These are phyloP conservation scores for Dothistroma pini DNA, from an alignment of 2,329 filamentous ascomycete genomes.

Conservation along the genomic window DNA sequence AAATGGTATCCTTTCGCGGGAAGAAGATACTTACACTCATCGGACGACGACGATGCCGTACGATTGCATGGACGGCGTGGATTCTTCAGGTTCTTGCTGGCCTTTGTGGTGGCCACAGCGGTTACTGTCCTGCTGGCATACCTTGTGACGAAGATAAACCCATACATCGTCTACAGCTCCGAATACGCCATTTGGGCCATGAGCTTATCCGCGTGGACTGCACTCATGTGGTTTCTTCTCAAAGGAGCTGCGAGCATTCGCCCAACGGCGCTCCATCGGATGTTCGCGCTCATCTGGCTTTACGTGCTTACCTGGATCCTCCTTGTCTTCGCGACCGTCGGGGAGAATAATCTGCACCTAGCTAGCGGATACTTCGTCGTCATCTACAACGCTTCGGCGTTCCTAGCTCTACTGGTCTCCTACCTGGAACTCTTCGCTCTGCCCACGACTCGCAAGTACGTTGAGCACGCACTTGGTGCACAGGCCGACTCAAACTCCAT, in stretches of 20 bases:
- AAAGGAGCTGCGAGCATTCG: slow-evolving; percentile 73
- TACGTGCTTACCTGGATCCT: slow-evolving; percentile 70
- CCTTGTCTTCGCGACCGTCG: slow-evolving; percentile 68
- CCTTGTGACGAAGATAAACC: slow-evolving; percentile 77
- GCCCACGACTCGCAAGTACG: slow-evolving; percentile 65
- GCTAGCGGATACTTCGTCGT: slow-evolving; percentile 76
- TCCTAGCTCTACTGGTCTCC: slow-evolving; percentile 68
- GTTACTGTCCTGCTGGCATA: slow-evolving; percentile 70
- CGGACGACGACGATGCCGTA: slow-evolving; percentile 58
- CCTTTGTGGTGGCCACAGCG: slow-evolving; percentile 63
- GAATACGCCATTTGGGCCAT: slow-evolving; percentile 82
- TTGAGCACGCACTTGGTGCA: slow-evolving; percentile 49
- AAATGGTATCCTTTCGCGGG: slow-evolving; percentile 87
- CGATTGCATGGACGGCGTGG: slow-evolving; percentile 72
- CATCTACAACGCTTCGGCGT: slow-evolving; percentile 73
- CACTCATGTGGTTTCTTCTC: slow-evolving; percentile 77
- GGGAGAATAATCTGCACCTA: slow-evolving; percentile 69
- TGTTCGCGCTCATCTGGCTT: slow-evolving; percentile 80
- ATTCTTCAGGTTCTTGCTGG: slow-evolving; percentile 77
- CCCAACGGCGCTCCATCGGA: slow-evolving; percentile 80
- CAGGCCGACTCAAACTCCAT: slow-evolving; percentile 22
- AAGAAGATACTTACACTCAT: slow-evolving; percentile 57
- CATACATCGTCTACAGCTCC: slow-evolving; percentile 86
- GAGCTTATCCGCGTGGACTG: slow-evolving; percentile 77
- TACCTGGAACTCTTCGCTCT: slow-evolving; percentile 78